Base-by-base conservation (phyloP, 2,329 filamentous ascomycete genomes). In the Catunica adiposa region DNA sequence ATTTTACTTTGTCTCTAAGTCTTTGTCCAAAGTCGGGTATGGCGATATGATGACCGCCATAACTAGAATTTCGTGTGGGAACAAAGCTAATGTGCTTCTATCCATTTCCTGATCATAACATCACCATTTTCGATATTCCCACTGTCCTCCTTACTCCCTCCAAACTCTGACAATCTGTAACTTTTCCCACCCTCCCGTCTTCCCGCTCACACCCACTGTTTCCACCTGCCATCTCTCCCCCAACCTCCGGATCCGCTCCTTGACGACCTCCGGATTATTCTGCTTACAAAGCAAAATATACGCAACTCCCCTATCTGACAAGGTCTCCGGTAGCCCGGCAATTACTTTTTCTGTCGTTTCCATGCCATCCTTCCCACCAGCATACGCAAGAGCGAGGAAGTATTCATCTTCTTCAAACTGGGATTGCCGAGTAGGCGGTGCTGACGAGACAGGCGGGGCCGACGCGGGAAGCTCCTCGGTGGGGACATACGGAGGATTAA, bases 401-500 rank as follows among this genome's bases (percentile, higher is more conserved):
- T 88, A 83, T 26, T 86, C 89, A 64, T 96, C 89, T 57, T 82
- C 78, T 56, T 89, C 86, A 62, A 88, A 95, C 8, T 69, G 68
- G 42, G 65, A 71, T 61, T 63, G 60, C 37, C 68, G 61, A 34
- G 29, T 34, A 11, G 26, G 56, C 66, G 55, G 67, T 62, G 64
- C 9, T 63, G 58, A 62, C 55, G 60, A 63, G 20, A 64, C 75
- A 29, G 20, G 34, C 4, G 42, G 57, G 8, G 37, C 77, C 68
- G 23, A 69, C 66, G 29, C 29, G 1, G 90, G 89, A 58, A 94
- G 70, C 42, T 81, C 78, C 25, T 83, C 76, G 1, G 89, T 94
- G 1, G 92, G 92, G 14, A 98, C 92, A 66, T 98, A 98, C 0
- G 92, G 92, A 54, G 92, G 92, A 66, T 98, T 98, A 75, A 97